Percentiles rank a stretch among this genome's conserved stretches.
Evolutionary conservation across 441 rosid species (phyloP).

Genomic region (Aleurites moluccanus): DNA sequence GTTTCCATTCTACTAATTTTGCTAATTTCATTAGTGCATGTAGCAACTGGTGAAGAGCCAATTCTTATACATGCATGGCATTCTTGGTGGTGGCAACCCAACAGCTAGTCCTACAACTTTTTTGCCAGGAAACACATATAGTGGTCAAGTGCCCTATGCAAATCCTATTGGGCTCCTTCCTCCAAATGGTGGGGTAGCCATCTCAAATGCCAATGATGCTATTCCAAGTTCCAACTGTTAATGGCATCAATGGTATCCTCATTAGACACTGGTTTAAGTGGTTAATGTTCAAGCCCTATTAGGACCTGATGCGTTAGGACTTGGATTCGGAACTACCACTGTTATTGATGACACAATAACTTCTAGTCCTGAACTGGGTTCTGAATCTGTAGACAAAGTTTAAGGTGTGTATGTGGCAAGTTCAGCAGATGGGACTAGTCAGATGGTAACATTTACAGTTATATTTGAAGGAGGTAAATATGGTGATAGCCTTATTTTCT

Average conservation of each 20-base stretch:
- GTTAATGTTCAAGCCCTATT: constrained; percentile 55
- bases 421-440: constrained; percentile 74
- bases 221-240: constrained; percentile 78
- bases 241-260: constrained; percentile 67
- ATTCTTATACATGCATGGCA: constrained; percentile 83
- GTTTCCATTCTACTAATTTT: no score
- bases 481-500: constrained; percentile 81
- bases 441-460: constrained; percentile 93
- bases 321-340: constrained; percentile 86
- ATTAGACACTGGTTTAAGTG: constrained; percentile 83
- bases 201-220: constrained; percentile 87
- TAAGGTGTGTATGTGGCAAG: constrained; percentile 92
- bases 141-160: constrained; percentile 92
- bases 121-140: constrained; percentile 81
- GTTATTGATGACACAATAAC: constrained; percentile 80
- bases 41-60: constrained; percentile 40
- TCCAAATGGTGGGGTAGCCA: constrained; percentile 61
- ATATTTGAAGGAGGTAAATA: constrained; percentile 86
- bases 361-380: constrained; percentile 64
- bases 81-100: constrained; percentile 82
- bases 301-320: constrained; percentile 80
- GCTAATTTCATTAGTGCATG: no score
- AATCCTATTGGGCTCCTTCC: constrained; percentile 70
- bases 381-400: constrained; percentile 77
- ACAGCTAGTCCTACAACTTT: constrained; percentile 88